Evolutionary conservation across 2,329 filamentous ascomycete species (phyloP).

Genomic region (Waltergamsia citrina): DNA sequence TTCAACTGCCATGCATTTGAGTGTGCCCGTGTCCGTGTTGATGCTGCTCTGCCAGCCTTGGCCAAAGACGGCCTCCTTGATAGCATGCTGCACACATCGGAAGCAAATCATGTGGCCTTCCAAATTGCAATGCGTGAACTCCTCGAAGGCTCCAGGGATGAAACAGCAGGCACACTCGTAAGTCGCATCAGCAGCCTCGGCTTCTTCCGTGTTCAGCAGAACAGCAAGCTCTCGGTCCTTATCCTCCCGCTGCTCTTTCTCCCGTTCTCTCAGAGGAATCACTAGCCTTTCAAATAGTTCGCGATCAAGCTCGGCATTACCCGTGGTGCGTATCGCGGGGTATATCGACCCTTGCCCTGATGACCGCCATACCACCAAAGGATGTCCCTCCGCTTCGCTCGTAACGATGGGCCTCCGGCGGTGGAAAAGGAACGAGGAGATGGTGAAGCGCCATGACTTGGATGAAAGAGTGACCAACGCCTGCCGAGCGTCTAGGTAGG

Average conservation of each 20-base stretch:
- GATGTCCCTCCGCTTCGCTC: slow-evolving; percentile 48
- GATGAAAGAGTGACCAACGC: slow-evolving; percentile 60
- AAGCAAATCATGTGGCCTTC: slow-evolving; percentile 70
- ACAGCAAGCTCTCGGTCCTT: slow-evolving; percentile 44
- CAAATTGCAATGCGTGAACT: slow-evolving; percentile 61
- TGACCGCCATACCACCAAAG: slow-evolving; percentile 52
- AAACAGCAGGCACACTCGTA: slow-evolving; percentile 77
- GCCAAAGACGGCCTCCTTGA: slow-evolving; percentile 84
- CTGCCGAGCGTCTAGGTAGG: slow-evolving; percentile 61
- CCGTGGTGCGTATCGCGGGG: slow-evolving; percentile 57
- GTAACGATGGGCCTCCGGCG: slow-evolving; percentile 48
- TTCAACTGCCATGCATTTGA: slow-evolving; percentile 75
- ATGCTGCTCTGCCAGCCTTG: slow-evolving; percentile 85
- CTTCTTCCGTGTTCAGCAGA: slow-evolving; percentile 47
- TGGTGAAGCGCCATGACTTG: slow-evolving; percentile 69
- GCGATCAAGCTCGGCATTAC: slow-evolving; percentile 52
- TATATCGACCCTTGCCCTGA: slow-evolving; percentile 43
- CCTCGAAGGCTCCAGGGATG: slow-evolving; percentile 59
- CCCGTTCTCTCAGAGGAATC: slow-evolving; percentile 36
- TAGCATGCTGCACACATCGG: slow-evolving; percentile 70
- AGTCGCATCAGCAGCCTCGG: slow-evolving; percentile 43
- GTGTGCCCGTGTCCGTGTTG: slow-evolving; percentile 59
- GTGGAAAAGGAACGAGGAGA: slow-evolving; percentile 62
- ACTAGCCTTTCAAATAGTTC: slow-evolving; percentile 53
- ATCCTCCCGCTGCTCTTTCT: slow-evolving; percentile 32